Evolutionary conservation across 148 eudicot genomes (phyloP), one percentile per base, ranked within the genome.

Genomic region (Bassia scoparia): DNA sequence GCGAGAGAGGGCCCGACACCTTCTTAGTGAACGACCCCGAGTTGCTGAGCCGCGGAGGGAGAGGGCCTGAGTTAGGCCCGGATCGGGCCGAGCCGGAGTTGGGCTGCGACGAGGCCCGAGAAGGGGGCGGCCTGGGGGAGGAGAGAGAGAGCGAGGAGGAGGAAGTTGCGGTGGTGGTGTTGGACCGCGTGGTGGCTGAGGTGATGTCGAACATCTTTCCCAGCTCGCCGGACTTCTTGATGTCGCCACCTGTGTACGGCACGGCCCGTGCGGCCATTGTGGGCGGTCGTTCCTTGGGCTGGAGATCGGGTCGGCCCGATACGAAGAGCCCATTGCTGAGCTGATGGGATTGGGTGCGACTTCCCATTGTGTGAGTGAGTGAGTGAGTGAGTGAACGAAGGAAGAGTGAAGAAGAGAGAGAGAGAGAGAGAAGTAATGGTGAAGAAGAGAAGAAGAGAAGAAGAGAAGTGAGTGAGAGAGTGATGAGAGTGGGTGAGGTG

Each of bases 221-320:
- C 41, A 93, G 90, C 44, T 90, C 97, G 61, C 97, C 97, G 71
- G 98, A 93, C 41, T 81, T 87, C 70, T 90, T 87, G 64, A 93
- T 66, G 77, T 90, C 92, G 43, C 90, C 97, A 77, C 92, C 97
- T 76, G 94, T 93, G 90, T 89, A 90, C 5, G 90, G 90, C 5
- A 83, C 81, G 58, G 90, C 83, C 53, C 86, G 87, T 1, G 96
- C 81, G 1, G 79, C 71, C 77, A 84, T 75, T 54, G 94, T 76
- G 0, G 94, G 91, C 2, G 74, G 72, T 27, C 88, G 86, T 3
- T 80, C 83, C 27, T 75, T 81, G 78, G 43, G 81, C 35, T 58
- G 86, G 29, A 53, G 70, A 7, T 86, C 94, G 69, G 90, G 90
- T 4, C 86, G 89, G 29, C 98, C 98, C 60, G 98, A 90, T 5